Base-by-base conservation (phyloP, 192 early-diverging fungal species). In the Coemansia javaensis region DNA sequence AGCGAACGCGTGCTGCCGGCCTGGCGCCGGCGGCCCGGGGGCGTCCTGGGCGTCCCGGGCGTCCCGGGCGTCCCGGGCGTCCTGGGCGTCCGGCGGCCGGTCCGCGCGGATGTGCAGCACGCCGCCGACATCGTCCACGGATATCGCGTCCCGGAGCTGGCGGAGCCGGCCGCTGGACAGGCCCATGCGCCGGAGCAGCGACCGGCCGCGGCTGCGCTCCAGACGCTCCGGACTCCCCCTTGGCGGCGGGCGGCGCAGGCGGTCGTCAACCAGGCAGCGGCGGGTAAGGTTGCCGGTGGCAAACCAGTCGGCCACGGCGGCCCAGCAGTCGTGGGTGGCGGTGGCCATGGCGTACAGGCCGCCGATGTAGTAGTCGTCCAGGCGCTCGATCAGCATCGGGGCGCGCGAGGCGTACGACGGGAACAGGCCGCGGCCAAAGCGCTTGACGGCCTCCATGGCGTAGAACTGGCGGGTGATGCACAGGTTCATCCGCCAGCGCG, bases 371-470 rank as follows among this genome's bases (percentile, higher is more conserved):
- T 94, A 91, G 16, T 76, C 59, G 34, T 83, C 75, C 24, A 87
- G 54, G 12, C 87, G 66, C 53, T 90, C 88, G 1, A 81, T 77
- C 44, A 94, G 61, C 56, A 90, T 89, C 1, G 90, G 90, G 8
- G 84, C 77, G 70, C 79, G 47, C 4, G 50, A 40, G 28, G 61
- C 73, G 47, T 64, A 79, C 15, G 55, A 63, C 2, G 59, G 56
- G 16, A 62, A 73, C 45, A 81, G 40, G 0, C 54, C 50, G 2
- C 43, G 14, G 0, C 73, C 73, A 47, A 76, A 76, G 14, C 73
- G 50, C 53, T 65, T 76, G 17, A 76, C 66, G 2, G 73, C 65
- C 66, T 76, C 61, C 61, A 76, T 60, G 16, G 73, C 62, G 34
- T 68, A 68, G 21, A 69, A 59, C 54, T 65, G 66, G 18, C 73